A percentile compares a stretch with the other conserved stretches of the same genome.
These are phyloP conservation scores for Penicillium daleae DNA, from an alignment of 495 filamentous ascomycete species.

Conservation along the genomic window DNA sequence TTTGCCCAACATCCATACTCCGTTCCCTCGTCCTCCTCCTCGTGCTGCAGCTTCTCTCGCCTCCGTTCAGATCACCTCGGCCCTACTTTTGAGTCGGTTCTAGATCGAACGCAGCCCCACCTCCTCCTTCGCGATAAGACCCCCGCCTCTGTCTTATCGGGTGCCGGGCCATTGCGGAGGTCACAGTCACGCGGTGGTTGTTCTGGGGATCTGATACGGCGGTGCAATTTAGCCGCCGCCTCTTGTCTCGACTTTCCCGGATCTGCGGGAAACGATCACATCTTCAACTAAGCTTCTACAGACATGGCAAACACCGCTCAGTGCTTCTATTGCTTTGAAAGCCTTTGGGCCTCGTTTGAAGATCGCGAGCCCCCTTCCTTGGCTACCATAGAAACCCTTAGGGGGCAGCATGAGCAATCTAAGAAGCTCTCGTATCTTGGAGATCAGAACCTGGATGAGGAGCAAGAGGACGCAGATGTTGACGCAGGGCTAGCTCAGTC, in stretches of 20 bases:
- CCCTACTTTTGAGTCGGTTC: slow-evolving; percentile 5
- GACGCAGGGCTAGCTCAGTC: slow-evolving; percentile 15
- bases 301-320: slow-evolving; percentile 81
- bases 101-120: slow-evolving; percentile 12
- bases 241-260: background rate
- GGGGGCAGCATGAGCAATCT: slow-evolving; percentile 57
- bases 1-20: background rate
- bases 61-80: slow-evolving; percentile 10
- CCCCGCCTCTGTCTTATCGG: slow-evolving; percentile 24
- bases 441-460: slow-evolving; percentile 19
- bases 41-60: background rate
- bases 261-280: background rate
- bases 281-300: background rate
- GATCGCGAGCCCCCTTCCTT: slow-evolving; percentile 61
- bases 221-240: slow-evolving; percentile 8
- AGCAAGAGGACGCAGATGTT: slow-evolving; percentile 28
- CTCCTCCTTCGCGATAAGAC: slow-evolving; percentile 4
- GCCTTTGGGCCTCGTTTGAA: slow-evolving; percentile 68
- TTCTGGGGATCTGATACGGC: slow-evolving; percentile 14
- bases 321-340: slow-evolving; percentile 91
- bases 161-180: slow-evolving; percentile 14
- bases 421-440: slow-evolving; percentile 43
- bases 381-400: slow-evolving; percentile 70
- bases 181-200: slow-evolving; percentile 8
- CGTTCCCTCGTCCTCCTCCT: background rate